Percentiles rank a stretch among this genome's conserved stretches.
phyloP scores from a whole-genome alignment of 1,284 basidiomycete genomes.

The Naganishia liquefaciens region DNA sequence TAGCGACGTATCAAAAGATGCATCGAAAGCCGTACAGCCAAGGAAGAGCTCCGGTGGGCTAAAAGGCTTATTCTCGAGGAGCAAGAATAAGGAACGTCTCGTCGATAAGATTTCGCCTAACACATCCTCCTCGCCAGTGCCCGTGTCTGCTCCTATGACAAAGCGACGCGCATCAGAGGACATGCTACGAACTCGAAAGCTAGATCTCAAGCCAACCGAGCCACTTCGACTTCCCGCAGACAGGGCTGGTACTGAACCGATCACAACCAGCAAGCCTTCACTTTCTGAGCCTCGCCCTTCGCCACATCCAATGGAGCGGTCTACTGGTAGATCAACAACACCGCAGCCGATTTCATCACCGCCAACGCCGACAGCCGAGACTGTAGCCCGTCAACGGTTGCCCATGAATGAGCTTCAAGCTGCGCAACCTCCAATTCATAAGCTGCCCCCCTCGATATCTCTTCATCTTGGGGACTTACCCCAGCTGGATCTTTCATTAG shows the following conservation, averaged over 20 bases:
- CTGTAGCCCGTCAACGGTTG: background rate
- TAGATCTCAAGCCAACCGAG: constrained; percentile 11
- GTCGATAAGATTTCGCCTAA: constrained; percentile 49
- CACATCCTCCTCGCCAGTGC: constrained; percentile 7
- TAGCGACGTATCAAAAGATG: constrained; percentile 2
- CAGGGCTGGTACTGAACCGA: background rate
- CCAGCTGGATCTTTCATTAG: constrained; percentile 50
- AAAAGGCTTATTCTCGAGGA: constrained; percentile 51
- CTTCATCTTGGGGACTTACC: constrained; percentile 49
- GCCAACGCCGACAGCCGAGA: constrained; percentile 1
- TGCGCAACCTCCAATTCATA: background rate
- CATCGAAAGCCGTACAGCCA: constrained; percentile 7
- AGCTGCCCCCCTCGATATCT: constrained; percentile 38
- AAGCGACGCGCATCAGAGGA: constrained; percentile 34
- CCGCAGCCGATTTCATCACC: constrained; percentile 13
- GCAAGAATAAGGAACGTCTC: constrained; percentile 47
- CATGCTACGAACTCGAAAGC: constrained; percentile 30
- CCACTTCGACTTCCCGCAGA: background rate
- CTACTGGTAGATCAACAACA: background rate
- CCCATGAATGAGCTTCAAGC: background rate
- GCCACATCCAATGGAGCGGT: background rate
- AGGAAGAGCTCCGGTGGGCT: constrained; percentile 52
- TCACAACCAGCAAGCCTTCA: background rate
- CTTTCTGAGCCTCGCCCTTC: background rate
- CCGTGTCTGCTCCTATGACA: constrained; percentile 16